Base-by-base conservation (phyloP, 192 early-diverging fungal genomes). In the Pilaira anomala region DNA sequence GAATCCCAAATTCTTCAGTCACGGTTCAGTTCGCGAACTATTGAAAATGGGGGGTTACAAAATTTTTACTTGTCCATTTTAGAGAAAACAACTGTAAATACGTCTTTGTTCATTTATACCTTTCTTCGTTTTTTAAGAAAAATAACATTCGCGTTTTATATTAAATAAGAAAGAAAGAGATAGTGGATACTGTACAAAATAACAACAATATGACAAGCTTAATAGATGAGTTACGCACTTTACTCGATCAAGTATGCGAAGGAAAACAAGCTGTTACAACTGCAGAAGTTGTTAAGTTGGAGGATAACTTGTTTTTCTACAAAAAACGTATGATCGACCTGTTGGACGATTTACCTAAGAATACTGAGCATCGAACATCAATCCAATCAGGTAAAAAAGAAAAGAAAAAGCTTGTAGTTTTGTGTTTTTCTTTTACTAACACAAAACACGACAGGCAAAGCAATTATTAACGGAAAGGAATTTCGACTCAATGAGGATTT, bases 401-500 rank as follows among this genome's bases (percentile, higher is more conserved):
- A 16, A n/a, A n/a, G n/a, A n/a, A n/a, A n/a, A n/a, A n/a, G n/a
- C n/a, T 28, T 9, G 42, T 51, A 7, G 28, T 54, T n/a, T n/a
- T n/a, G n/a, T n/a, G 39, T 28, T 48, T 28, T 19, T 13, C 9
- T 9, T 14, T 44, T 2, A 2, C n/a, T n/a, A n/a, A n/a, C n/a
- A n/a, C n/a, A n/a, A 4, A 36, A 36, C 33, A 36, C 33, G 33
- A 42, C 49, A 79, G 80, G 80, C 56, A 68, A 70, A 16, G 72
- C 77, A 22, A 69, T 74, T 41, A 87, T 91, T 51, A 84, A 87
- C 21, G 79, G 85, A 30, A 79, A 75, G 36, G 60, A 74, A 28
- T 76, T 78, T 65, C 76, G 85, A 59, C 80, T 88, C 64, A 92
- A 86, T 69, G 76, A 78, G 8, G 83, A 88, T 5, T 94, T 93